Percentiles rank a stretch among this genome's conserved stretches.
Evolutionary conservation across 2,329 filamentous ascomycete genomes (phyloP).

Genomic region (Nigrograna mackinnonii): DNA sequence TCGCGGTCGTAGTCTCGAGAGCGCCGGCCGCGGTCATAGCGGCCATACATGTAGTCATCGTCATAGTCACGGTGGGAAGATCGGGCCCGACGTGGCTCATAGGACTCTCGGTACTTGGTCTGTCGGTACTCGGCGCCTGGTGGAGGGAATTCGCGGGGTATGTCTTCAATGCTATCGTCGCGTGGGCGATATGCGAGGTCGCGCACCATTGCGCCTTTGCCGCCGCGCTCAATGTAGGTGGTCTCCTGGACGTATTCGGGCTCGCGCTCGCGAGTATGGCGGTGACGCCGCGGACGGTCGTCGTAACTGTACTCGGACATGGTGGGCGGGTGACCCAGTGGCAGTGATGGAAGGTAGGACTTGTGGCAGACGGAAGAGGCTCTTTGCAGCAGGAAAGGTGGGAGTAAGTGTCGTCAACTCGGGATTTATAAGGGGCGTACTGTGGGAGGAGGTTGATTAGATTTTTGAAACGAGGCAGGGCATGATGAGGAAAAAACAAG

Average conservation of each 20-base stretch:
- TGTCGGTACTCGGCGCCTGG: constrained; percentile 56
- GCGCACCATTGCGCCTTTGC: constrained; percentile 46
- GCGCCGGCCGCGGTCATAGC: constrained; percentile 48
- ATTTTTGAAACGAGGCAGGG: neutral
- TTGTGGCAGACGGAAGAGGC: constrained; percentile 2
- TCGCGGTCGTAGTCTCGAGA: constrained; percentile 52
- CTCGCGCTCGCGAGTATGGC: constrained; percentile 49
- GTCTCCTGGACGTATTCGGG: constrained; percentile 55
- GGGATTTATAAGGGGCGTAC: neutral
- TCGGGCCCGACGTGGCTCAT: constrained; percentile 60
- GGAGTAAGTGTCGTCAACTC: constrained; percentile 1
- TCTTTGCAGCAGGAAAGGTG: too few relatives aligned
- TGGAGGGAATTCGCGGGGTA: constrained; percentile 82
- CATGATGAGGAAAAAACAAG: neutral
- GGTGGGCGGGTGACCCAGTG: constrained; percentile 12
- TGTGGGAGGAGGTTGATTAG: neutral
- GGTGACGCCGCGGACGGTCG: constrained; percentile 47
- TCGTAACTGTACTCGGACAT: constrained; percentile 57
- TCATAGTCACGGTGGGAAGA: constrained; percentile 66
- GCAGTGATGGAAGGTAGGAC: constrained; percentile 3
- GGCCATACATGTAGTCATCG: constrained; percentile 52
- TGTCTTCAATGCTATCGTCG: constrained; percentile 84
- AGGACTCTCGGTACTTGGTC: constrained; percentile 52
- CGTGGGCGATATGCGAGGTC: constrained; percentile 59
- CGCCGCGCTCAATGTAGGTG: constrained; percentile 55